Percentiles rank a stretch among this genome's conserved stretches.
Conservation (phyloP, 768 basidiomycete species). For the Pleurotus sapidus region DNA sequence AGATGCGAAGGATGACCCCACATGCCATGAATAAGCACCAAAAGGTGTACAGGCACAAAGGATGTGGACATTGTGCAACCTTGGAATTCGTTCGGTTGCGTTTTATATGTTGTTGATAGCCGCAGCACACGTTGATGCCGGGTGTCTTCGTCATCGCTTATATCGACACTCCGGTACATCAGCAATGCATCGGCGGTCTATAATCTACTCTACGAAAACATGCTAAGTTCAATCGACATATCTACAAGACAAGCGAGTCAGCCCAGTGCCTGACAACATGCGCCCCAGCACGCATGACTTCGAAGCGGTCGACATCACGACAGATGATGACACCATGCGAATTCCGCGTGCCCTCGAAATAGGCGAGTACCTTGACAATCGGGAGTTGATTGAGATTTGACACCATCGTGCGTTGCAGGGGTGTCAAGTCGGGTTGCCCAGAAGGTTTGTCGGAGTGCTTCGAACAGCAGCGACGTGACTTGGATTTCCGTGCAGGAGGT, state of each 20-base stretch:
- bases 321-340: conserved; percentile 72
- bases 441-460: conserved; percentile 7
- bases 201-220: background rate
- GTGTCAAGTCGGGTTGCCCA: conserved; percentile 47
- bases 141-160: conserved; percentile 7
- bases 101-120: background rate
- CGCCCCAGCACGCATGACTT: conserved; percentile 56
- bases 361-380: conserved; percentile 70
- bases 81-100: background rate
- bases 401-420: conserved; percentile 55
- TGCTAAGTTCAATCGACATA: background rate
- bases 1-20: conserved; percentile 79
- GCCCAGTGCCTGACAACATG: conserved; percentile 74
- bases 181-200: no score
- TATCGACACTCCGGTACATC: no score
- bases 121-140: conserved; percentile 1
- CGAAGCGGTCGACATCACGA: conserved; percentile 61
- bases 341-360: conserved; percentile 56
- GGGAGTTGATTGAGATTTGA: conserved; percentile 66
- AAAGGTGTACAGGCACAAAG: conserved; percentile 34
- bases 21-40: conserved; percentile 65
- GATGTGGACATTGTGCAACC: background rate
- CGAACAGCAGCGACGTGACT: background rate
- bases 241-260: conserved; percentile 43
- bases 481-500: background rate